Conservation (phyloP, 2,329 filamentous ascomycete genomes). For the Bimuria novae-zelandiae region DNA sequence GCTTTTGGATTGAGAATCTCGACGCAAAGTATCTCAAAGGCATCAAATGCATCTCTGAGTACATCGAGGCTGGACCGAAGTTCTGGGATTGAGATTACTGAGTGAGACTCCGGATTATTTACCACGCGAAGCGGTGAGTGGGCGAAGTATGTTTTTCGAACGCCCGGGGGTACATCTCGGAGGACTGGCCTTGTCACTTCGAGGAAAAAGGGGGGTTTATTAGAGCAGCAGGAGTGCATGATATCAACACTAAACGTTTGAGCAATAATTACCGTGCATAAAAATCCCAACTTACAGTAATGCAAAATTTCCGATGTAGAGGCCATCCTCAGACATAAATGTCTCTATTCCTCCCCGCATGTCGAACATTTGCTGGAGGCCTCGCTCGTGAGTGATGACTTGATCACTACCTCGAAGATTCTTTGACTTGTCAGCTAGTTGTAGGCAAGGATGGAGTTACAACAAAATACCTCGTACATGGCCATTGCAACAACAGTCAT, state of each 20-base stretch:
- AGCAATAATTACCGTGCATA: neutral
- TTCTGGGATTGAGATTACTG: neutral
- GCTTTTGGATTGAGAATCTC: constrained; percentile 18
- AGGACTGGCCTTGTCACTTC: constrained; percentile 15
- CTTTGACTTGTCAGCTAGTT: constrained; percentile 5
- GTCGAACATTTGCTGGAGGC: constrained; percentile 20
- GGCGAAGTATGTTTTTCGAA: constrained; percentile 11
- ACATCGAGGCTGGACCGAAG: constrained; percentile 13
- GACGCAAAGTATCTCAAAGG: constrained; percentile 21
- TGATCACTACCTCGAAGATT: constrained; percentile 20
- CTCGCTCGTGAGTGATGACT: constrained; percentile 17
- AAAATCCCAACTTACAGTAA: constrained; percentile 14
- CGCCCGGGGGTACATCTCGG: constrained; percentile 9
- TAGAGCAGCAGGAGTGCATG: constrained; percentile 21
- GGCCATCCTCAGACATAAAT: constrained; percentile 13
- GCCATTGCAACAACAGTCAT: constrained; percentile 16
- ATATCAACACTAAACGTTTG: constrained; percentile 17
- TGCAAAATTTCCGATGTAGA: constrained; percentile 15
- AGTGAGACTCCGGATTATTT: constrained; percentile 10
- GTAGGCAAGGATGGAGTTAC: too few relatives aligned
- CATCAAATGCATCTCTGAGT: constrained; percentile 21
- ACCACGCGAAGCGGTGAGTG: constrained; percentile 22
- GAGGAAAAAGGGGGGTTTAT: constrained; percentile 15
- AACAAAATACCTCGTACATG: constrained; percentile 23
- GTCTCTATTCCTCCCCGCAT: constrained; percentile 18